phyloP scores from a whole-genome alignment of 2,329 filamentous ascomycete genomes.

The Neonectria ditissima region DNA sequence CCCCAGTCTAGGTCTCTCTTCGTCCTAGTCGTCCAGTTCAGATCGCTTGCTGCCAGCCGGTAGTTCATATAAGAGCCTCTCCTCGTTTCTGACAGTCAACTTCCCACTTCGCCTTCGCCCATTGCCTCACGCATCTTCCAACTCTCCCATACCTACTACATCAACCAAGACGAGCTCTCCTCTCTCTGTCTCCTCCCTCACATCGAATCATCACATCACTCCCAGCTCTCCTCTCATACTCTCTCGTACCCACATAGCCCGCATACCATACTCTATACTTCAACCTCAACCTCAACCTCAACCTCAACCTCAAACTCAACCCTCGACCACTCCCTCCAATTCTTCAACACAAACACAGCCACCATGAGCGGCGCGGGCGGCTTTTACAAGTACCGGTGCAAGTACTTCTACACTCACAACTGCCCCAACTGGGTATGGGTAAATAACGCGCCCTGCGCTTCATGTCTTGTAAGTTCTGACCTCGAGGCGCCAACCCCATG shows the following conservation, averaged over 20 bases:
- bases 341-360: conserved; percentile 26
- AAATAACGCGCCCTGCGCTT: conserved; percentile 61
- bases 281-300: not conserved
- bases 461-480: conserved; percentile 59
- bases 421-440: conserved; percentile 68
- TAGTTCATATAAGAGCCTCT: conserved; percentile 42
- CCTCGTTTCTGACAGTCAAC: conserved; percentile 30
- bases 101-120: conserved; percentile 6
- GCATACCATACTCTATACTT: too few species aligned
- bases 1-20: conserved; percentile 38
- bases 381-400: conserved; percentile 67
- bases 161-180: not conserved
- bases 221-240: not conserved
- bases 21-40: conserved; percentile 39
- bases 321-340: not conserved
- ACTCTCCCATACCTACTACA: not conserved
- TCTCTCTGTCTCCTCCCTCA: not conserved
- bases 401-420: conserved; percentile 64
- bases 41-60: conserved; percentile 41
- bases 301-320: conserved; percentile 19
- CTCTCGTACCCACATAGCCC: not conserved
- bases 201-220: too few species aligned
- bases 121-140: conserved; percentile 27
- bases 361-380: conserved; percentile 54
- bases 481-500: not conserved